Base-by-base conservation (phyloP, 2,329 filamentous ascomycete species). In the Colletotrichum trifolii region DNA sequence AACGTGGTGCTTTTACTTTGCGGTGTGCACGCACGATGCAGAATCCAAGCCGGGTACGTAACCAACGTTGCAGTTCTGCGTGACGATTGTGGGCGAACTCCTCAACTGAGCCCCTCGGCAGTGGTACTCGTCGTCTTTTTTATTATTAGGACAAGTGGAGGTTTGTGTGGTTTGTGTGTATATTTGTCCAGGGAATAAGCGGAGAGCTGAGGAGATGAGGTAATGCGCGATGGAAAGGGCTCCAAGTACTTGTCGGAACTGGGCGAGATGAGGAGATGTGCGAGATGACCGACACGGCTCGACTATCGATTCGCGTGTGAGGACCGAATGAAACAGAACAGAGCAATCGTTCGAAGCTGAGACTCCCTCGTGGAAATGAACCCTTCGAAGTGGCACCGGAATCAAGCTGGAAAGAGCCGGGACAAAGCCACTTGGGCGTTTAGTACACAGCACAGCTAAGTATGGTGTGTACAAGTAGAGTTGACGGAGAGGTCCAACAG, bases 1-100 rank as follows among this genome's bases (percentile, higher is more conserved):
- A 57, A 62, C 39, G 36, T 10, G 50, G 43, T 49, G 59, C 15
- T 39, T 50, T 46, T 53, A 65, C 58, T 65, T 65, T 65, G 63
- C 63, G 63, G 63, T 65, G 63, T 63, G 63, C 63, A 65, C 53
- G 50, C 62, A 58, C 63, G 63, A 65, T 65, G 57, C 52, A 62
- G 52, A 52, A 65, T 62, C 25, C 25, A 62, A 62, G 46, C 40
- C 36, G 25, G 9, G 49, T 35, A 40, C 15, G 34, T 34, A 33
- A 5, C 3, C 25, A 25, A 25, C 3, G 25, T 25, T 25, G 25
- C 25, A 25, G 25, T 25, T 25, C 25, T 25, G 4, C 25, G 25
- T 25, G 25, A 25, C 4, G 3, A 25, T 25, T 4, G 25, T 25
- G 25, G 25, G 25, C 25, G 47, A 38, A 43, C 49, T 57, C 45